A percentile compares a stretch with the other conserved stretches of the same genome.
These are phyloP conservation scores for Candida mesenterica DNA, from an alignment of 1,139 yeast species.

Conservation along the genomic window DNA sequence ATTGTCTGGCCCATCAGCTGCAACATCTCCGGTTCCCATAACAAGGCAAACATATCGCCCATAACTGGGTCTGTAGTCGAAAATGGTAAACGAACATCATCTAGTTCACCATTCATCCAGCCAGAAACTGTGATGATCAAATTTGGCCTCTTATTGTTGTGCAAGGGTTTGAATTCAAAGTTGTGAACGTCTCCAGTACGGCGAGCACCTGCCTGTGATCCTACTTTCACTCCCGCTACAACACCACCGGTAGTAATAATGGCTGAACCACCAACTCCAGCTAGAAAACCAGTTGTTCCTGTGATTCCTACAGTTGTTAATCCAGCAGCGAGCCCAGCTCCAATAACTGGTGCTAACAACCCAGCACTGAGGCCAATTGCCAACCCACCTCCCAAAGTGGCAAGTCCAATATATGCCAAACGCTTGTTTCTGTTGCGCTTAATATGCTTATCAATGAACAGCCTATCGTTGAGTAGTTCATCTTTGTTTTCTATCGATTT, in stretches of 20 bases:
- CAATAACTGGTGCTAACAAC: conserved; percentile 92
- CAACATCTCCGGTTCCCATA: conserved; percentile 99
- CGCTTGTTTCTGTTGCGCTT: conserved; percentile 64
- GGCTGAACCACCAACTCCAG: conserved; percentile 97
- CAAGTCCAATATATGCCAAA: conserved; percentile 86
- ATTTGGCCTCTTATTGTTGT: conserved; percentile 85
- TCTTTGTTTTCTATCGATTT: conserved; percentile 52
- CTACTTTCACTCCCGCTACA: conserved; percentile 86
- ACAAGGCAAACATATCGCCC: conserved; percentile 90
- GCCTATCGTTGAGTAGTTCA: conserved; percentile 74
- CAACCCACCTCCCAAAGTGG: conserved; percentile 95
- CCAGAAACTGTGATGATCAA: conserved; percentile 91
- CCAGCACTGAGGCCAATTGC: conserved; percentile 96
- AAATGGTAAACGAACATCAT: conserved; percentile 95
- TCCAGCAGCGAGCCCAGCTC: conserved; percentile 98
- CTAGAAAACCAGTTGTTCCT: conserved; percentile 88
- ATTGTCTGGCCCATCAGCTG: conserved; percentile 96
- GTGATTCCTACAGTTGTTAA: conserved; percentile 89
- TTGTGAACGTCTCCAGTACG: conserved; percentile 92
- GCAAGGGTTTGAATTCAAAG: conserved; percentile 89
- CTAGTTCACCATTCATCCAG: conserved; percentile 95
- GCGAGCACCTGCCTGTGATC: conserved; percentile 77
- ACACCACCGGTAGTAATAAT: conserved; percentile 91
- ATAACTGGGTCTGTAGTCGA: conserved; percentile 95
- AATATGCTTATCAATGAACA: conserved; percentile 67